Base-by-base conservation (phyloP, 352 stramenopile species). In the Elongisporangium senticosum region DNA sequence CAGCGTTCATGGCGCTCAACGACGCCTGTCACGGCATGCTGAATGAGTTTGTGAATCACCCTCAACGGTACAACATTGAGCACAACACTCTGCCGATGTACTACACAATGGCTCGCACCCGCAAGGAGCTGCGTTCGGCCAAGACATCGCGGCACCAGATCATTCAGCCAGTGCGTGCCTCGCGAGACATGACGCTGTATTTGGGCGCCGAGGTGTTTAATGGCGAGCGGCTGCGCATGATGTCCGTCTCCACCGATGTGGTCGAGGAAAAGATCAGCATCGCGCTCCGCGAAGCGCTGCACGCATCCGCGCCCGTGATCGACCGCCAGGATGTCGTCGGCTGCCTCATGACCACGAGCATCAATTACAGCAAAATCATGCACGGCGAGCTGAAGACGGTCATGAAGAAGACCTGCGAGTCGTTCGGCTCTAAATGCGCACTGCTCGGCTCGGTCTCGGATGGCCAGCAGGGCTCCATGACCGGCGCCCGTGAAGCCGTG, bases 21-120 rank as follows among this genome's bases (percentile, higher is more conserved):
- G 78, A 93, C 19, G 82, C 74, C 53, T 87, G 77, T 15, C 74
- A 89, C 28, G 80, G 80, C 55, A 86, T 93, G 69, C 63, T 93
- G 52, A 71, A 80, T 24, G 79, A 90, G 58, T 86, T 84, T 55
- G 64, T 71, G 20, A 74, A 70, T 26, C 69, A 82, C 15, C 80
- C 78, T 14, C 67, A 87, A 51, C 78, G 78, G 22, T 93, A 79
- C 49, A 86, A 87, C 49, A 49, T 89, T 8, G 82, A 90, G 23
- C 69, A 61, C 26, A 88, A 76, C 61, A 72, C 79, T 55, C 65
- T 90, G 11, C 82, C 83, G 49, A 61, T 89, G 33, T 92, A 90
- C 61, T 91, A 90, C 52, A 81, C 85, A 3, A 59, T 95, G 33
- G 80, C 75, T 14, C 83, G 85, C 7, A 61, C 83, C 58, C 68